These are phyloP conservation scores for Mucor mucedo DNA, from an alignment of 371 early-diverging fungal genomes.

Conservation along the genomic window DNA sequence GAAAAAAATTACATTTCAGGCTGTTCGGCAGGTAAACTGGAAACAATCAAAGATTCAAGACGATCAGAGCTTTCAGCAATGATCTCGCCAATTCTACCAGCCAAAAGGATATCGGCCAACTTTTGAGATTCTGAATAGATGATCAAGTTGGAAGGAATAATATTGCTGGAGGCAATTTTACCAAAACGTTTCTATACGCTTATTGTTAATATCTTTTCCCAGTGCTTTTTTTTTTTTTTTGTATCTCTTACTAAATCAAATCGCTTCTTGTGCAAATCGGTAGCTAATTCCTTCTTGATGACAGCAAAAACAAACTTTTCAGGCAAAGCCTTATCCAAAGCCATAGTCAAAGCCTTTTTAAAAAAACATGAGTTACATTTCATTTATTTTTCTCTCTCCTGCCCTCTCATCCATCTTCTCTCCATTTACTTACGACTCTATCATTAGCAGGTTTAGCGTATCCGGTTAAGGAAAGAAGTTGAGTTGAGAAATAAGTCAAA, in stretches of 20 bases:
- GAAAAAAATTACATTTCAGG: slow-evolving; percentile 31
- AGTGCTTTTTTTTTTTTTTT: neutral
- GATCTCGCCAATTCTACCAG: slow-evolving; percentile 40
- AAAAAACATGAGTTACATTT: neutral
- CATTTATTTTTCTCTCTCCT: neutral
- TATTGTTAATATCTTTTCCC: neutral
- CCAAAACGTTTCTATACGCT: slow-evolving; percentile 17
- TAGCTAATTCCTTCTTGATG: slow-evolving; percentile 55
- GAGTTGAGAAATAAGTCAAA: slow-evolving; percentile 33
- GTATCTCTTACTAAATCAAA: slow-evolving; percentile 66
- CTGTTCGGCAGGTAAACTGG: slow-evolving; percentile 57
- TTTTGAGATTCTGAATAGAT: slow-evolving; percentile 52
- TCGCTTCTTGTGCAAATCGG: slow-evolving; percentile 57
- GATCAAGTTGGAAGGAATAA: slow-evolving; percentile 28
- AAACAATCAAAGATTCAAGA: slow-evolving; percentile 45
- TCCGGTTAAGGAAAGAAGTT: slow-evolving; percentile 28
- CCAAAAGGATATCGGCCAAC: slow-evolving; percentile 43
- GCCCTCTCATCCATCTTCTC: neutral
- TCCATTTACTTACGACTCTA: slow-evolving; percentile 36
- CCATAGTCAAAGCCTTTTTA: slow-evolving; percentile 27
- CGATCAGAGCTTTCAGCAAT: slow-evolving; percentile 40
- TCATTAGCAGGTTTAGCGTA: slow-evolving; percentile 35
- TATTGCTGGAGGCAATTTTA: slow-evolving; percentile 30
- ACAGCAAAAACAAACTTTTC: slow-evolving; percentile 73
- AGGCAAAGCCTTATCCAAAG: slow-evolving; percentile 51